phyloP scores from a whole-genome alignment of 177 flowering plant species.

The Vitis hybrid region DNA sequence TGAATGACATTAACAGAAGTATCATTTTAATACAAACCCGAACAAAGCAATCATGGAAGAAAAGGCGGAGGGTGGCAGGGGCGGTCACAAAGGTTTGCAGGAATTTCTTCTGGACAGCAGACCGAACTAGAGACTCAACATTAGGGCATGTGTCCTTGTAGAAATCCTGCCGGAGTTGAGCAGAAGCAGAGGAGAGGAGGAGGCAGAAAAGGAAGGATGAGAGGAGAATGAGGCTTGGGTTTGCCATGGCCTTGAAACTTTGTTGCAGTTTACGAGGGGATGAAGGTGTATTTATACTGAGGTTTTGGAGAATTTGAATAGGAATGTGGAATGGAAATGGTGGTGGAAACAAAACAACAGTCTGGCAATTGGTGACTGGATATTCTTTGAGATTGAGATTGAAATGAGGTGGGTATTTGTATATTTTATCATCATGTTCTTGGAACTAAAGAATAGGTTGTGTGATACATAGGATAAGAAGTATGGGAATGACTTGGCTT shows the following conservation, averaged over 20 bases:
- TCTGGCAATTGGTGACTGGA: too few relatives aligned
- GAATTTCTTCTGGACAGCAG: conserved; percentile 49
- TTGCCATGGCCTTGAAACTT: conserved; percentile 12
- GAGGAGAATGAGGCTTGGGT: conserved; percentile 8
- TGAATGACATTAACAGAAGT: too few relatives aligned
- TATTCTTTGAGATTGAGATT: too few relatives aligned
- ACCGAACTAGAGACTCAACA: conserved; percentile 51
- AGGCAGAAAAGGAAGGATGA: conserved; percentile 16
- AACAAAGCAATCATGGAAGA: conserved; percentile 78
- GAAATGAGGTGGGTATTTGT: too few relatives aligned
- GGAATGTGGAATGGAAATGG: neutral
- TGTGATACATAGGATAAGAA: too few relatives aligned
- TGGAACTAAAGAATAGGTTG: too few relatives aligned
- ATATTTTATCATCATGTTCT: too few relatives aligned
- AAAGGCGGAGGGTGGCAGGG: conserved; percentile 68
- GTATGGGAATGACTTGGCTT: too few relatives aligned
- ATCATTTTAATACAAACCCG: conserved; percentile 30
- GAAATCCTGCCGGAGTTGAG: conserved; percentile 47
- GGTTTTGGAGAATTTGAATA: neutral
- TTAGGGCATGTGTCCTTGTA: conserved; percentile 56
- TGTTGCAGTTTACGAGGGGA: conserved; percentile 1
- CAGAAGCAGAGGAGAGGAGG: conserved; percentile 27
- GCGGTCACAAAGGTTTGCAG: conserved; percentile 66
- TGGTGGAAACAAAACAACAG: too few relatives aligned
- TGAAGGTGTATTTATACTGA: conserved; percentile 13